Evolutionary conservation across 148 eudicot genomes (phyloP), one percentile per base, ranked within the genome.

Genomic region (Vaccinium darrowii): DNA sequence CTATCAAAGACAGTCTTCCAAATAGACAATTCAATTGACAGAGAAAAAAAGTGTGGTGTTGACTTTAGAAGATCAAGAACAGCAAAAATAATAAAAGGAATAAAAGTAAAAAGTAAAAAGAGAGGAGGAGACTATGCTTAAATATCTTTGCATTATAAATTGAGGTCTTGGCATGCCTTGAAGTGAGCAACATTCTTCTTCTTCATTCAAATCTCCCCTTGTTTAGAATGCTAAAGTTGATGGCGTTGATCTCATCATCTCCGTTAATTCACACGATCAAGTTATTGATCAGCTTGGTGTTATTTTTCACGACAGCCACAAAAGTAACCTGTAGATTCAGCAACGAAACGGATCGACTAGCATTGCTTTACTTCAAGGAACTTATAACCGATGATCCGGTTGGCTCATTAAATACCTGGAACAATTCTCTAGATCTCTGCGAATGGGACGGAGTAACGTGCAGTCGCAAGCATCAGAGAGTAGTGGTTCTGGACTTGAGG

Each of bases 391-490:
- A 81, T 14, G 73, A 81, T 62, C 83, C 83, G 0, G 19, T 30
- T 19, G 54, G 83, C 18, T 25, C 67, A 0, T 15, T 81, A 19
- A 39, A 5, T 65, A 65, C 83, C 0, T 65, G 76, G 84, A 81
- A 82, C 54, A 2, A 52, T 25, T 82, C 84, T 67, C 25, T 30
- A 10, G 9, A 18, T 1, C 0, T 71, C 16, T 82, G 84, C 27
- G 2, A 82, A 6, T 82, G 84, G 84, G 49, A 27, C 6, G 84
- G 84, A 5, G 18, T 82, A 21, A 82, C 16, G 9, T 80, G 82
- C 25, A 21, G 60, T 25, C 78, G 16, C 84, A 8, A 30, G 67
- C 84, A 47, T 49, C 49, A 49, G 25, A 65, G 84, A 50, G 84
- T 67, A 3, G 51, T 43, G 15, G 43, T 23, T 82, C 5, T 67